Conservation (phyloP, 805 yeast species). For the Yarrowia sp. region DNA sequence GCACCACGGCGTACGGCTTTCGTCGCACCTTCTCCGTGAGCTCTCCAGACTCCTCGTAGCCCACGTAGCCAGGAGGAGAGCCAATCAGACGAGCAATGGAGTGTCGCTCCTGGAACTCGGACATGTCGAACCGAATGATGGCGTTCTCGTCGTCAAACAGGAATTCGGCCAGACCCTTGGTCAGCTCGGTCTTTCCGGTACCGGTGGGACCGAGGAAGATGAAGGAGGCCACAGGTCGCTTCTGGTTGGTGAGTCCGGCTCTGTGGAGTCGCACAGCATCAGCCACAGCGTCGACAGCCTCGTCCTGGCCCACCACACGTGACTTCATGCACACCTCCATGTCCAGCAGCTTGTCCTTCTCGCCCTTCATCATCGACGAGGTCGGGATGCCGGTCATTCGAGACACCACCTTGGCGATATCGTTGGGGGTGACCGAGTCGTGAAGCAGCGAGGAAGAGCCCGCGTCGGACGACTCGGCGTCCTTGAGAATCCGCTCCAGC, state of each 20-base stretch:
- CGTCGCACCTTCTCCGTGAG: conserved; percentile 95
- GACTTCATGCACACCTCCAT: conserved; percentile 83
- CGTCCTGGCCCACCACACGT: conserved; percentile 94
- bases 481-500: conserved; percentile 67
- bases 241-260: conserved; percentile 94
- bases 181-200: conserved; percentile 96
- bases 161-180: conserved; percentile 90
- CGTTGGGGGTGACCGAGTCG: conserved; percentile 93
- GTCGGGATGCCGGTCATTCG: conserved; percentile 97
- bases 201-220: conserved; percentile 98
- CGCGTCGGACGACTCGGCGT: conserved; percentile 58
- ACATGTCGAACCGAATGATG: conserved; percentile 94
- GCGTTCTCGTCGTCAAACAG: conserved; percentile 87
- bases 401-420: conserved; percentile 89
- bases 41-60: conserved; percentile 93
- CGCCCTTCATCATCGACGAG: conserved; percentile 89
- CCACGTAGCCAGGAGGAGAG: conserved; percentile 98
- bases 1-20: conserved; percentile 89
- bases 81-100: conserved; percentile 90
- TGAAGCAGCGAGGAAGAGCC: conserved; percentile 60
- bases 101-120: conserved; percentile 96
- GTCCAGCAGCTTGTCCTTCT: conserved; percentile 83
- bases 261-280: conserved; percentile 96
- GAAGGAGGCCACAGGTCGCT: conserved; percentile 94
- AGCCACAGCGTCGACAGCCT: conserved; percentile 85